Evolutionary conservation across 129 eudicot species (phyloP).

Genomic region (Flaveria trinervia): DNA sequence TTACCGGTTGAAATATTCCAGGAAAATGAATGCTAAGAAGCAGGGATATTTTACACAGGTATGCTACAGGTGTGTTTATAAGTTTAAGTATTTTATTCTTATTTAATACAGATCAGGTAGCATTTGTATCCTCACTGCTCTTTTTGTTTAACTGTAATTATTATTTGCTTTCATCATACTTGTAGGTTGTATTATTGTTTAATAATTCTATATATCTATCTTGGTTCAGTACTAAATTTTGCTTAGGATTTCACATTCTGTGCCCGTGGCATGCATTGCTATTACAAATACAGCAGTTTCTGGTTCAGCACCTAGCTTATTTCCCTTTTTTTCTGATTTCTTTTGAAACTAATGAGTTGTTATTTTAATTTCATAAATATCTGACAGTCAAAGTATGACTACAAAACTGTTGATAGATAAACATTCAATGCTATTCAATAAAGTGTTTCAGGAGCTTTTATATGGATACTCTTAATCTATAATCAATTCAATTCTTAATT

Average conservation of each 20-base stretch:
- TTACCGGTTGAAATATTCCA: conserved; percentile 30
- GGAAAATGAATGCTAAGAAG: conserved; percentile 88
- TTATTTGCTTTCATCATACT: not conserved
- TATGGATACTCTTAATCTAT: not conserved
- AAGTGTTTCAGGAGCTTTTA: not conserved
- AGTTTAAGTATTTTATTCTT: conserved; percentile 1
- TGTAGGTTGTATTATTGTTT: not conserved
- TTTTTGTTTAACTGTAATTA: not conserved
- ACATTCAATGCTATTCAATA: not conserved
- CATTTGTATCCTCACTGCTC: conserved; percentile 7
- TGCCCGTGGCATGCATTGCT: no score
- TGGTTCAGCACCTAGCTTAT: not conserved
- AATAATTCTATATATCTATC: not conserved
- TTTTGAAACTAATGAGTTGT: not conserved
- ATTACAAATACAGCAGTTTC: no score
- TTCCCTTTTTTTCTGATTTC: not conserved
- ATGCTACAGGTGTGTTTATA: conserved; percentile 39
- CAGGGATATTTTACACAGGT: conserved; percentile 94
- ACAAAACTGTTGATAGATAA: not conserved
- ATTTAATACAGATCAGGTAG: not conserved
- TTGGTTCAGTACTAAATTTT: not conserved
- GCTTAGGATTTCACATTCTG: not conserved
- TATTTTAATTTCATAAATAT: not conserved
- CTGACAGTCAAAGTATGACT: not conserved
- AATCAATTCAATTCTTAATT: not conserved